phyloP scores from a whole-genome alignment of 2,329 filamentous ascomycete genomes.

The Aspergillus sp. region DNA sequence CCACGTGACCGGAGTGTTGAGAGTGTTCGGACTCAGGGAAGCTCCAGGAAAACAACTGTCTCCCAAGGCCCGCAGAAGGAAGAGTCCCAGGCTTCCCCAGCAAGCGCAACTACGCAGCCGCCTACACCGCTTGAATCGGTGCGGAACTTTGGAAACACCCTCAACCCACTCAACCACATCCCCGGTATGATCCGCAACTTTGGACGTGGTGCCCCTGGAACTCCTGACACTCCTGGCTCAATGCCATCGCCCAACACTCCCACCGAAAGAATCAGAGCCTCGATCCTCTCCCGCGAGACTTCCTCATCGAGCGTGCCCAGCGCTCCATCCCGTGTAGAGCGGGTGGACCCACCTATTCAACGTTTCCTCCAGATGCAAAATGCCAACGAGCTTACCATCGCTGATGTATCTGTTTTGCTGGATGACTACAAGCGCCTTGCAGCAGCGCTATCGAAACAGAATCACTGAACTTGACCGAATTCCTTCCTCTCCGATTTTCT shows the following conservation, averaged over 20 bases:
- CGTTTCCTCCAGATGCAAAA: slow-evolving; percentile 73
- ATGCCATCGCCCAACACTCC: slow-evolving; percentile 37
- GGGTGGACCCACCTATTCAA: slow-evolving; percentile 62
- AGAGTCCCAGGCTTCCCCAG: slow-evolving; percentile 23
- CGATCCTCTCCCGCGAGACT: slow-evolving; percentile 22
- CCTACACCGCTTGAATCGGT: slow-evolving; percentile 74
- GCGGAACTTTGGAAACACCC: slow-evolving; percentile 73
- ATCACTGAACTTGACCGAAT: slow-evolving; percentile 18
- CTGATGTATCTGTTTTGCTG: slow-evolving; percentile 72
- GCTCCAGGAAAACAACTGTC: slow-evolving; percentile 41
- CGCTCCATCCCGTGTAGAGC: slow-evolving; percentile 41
- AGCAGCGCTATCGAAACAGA: slow-evolving; percentile 58
- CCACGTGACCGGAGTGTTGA: slow-evolving; percentile 75
- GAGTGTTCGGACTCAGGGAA: slow-evolving; percentile 53
- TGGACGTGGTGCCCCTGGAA: slow-evolving; percentile 51
- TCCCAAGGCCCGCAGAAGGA: slow-evolving; percentile 25
- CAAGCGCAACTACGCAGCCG: slow-evolving; percentile 29
- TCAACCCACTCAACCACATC: slow-evolving; percentile 81
- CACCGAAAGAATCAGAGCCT: slow-evolving; percentile 40
- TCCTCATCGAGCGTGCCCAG: slow-evolving; percentile 8
- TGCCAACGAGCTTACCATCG: slow-evolving; percentile 68
- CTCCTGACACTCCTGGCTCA: slow-evolving; percentile 46
- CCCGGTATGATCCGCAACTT: slow-evolving; percentile 78
- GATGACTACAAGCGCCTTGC: slow-evolving; percentile 75
- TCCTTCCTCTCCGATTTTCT: neutral